Base-by-base conservation (phyloP, 139 green algal species). In the Microglena sp. region DNA sequence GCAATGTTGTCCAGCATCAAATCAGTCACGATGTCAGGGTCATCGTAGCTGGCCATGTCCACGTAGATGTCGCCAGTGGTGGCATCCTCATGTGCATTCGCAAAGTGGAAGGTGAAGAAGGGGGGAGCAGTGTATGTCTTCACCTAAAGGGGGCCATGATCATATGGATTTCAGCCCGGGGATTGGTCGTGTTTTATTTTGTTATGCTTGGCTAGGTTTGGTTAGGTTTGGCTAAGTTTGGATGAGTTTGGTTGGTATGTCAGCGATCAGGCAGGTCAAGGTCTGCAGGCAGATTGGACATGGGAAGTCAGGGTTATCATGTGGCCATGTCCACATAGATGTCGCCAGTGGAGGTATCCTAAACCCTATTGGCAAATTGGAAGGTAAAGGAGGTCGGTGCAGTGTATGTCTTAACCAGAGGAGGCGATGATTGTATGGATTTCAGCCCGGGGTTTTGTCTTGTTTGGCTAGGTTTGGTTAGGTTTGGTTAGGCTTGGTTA, bases 51-150 rank as follows among this genome's bases (percentile, higher is more conserved):
- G 11, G 66, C 62, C 27, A 84, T 63, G 67, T 92, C 86, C 0
- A 91, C 71, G 46, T 78, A 73, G 5, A 90, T 33, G 29, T 69
- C 60, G 18, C 75, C 67, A 24, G 70, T 71, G 7, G 56, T 43
- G 11, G 54, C 36, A n/a, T 60, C 61, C 35, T 87, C 69, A 27
- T 76, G 89, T 4, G 78, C 79, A 45, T 95, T 92, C 45, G 62
- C 71, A 43, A 78, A 82, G 67, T 95, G 87, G 56, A 94, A 92
- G 1, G 67, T 75, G 54, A 89, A 92, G 60, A 86, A 88, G 15
- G 82, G 5, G 0, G 82, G 80, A 0, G 72, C 70, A 0, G 35
- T 67, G 62, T 82, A 82, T 4, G 65, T 76, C 0, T 59, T 57
- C 2, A 68, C 56, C 55, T 77, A 57, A 45, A 46, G 1, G 50